Evolutionary conservation across 495 filamentous ascomycete genomes (phyloP), one percentile per base, ranked within the genome.

Genomic region (Xylona heveae): DNA sequence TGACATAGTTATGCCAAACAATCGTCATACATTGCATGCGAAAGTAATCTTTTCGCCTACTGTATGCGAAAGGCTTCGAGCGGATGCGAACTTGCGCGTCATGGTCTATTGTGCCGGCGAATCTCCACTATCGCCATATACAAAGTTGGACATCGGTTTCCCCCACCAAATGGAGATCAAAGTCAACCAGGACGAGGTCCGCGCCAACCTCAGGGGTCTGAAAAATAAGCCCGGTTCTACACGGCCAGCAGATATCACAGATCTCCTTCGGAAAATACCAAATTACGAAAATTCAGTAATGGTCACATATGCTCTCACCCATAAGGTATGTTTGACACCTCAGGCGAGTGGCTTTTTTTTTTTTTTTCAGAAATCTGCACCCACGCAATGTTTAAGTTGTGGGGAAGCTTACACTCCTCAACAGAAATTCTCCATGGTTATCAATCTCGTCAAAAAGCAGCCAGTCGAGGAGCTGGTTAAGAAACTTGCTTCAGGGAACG

Each of bases 171-270:
- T 84, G 15, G 88, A 94, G 50, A 58, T 97, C 28, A 84, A 83
- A 46, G 71, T 90, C 23, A 95, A 95, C 43, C 64, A 71, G 16
- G 77, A 75, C 20, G 79, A 90, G 30, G 61, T 91, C 37, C 90
- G 88, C 44, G 69, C 74, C 8, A 95, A 93, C 44, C 62, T 88
- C 30, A 76, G 84, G 36, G 88, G 88, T 2, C 53, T 97, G 32
- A 97, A 97, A 50, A 92, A 91, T 48, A 85, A 83, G 45, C 77
- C 88, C 6, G 88, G 88, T 16, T 85, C 88, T 19, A 94, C 88
- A 19, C 67, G 77, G 33, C 88, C 88, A 5, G 83, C 77, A 12
- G 88, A 97, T 52, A 74, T 97, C 26, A 95, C 88, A 9, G 57
- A 59, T 37, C 62, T 68, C 38, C 53, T 91, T 14, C 76, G 80